Evolutionary conservation across 495 filamentous ascomycete species (phyloP), one percentile per base, ranked within the genome.

Genomic region (Penicillium steckii): DNA sequence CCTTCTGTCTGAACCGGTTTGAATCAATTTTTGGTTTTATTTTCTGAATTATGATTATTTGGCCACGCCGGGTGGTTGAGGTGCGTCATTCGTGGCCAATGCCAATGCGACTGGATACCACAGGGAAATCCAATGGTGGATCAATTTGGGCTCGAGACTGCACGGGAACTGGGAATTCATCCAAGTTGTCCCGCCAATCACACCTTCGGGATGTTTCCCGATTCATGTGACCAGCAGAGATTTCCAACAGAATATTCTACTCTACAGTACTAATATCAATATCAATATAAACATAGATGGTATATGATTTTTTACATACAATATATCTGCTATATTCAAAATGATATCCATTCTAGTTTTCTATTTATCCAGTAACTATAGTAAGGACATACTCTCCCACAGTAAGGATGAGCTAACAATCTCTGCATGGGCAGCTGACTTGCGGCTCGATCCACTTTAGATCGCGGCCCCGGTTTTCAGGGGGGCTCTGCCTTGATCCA

Each of bases 211-310:
- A n/a, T n/a, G n/a, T n/a, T n/a, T 29, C 44, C 58, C 46, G 50
- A 56, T 40, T 26, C 67, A 70, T 70, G 68, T 71, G 69, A 72
- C 67, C 59, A 56, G 56, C 56, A 69, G 68, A 71, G 43, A 56
- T 68, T 70, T 71, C 59, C n/a, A n/a, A n/a, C n/a, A n/a, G n/a
- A n/a, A n/a, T n/a, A n/a, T n/a, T n/a, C n/a, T n/a, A n/a, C n/a
- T n/a, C n/a, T n/a, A n/a, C n/a, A n/a, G n/a, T n/a, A n/a, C n/a
- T n/a, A n/a, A n/a, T n/a, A n/a, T n/a, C n/a, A n/a, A n/a, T n/a
- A n/a, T n/a, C n/a, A n/a, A n/a, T n/a, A n/a, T n/a, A n/a, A n/a
- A n/a, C n/a, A n/a, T n/a, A n/a, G n/a, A n/a, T n/a, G n/a, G n/a
- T n/a, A n/a, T n/a, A n/a, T n/a, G n/a, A n/a, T n/a, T n/a, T n/a